Evolutionary conservation across 2,329 filamentous ascomycete species (phyloP), one percentile per base, ranked within the genome.

Genomic region (Sporothrix brunneoviolacea): DNA sequence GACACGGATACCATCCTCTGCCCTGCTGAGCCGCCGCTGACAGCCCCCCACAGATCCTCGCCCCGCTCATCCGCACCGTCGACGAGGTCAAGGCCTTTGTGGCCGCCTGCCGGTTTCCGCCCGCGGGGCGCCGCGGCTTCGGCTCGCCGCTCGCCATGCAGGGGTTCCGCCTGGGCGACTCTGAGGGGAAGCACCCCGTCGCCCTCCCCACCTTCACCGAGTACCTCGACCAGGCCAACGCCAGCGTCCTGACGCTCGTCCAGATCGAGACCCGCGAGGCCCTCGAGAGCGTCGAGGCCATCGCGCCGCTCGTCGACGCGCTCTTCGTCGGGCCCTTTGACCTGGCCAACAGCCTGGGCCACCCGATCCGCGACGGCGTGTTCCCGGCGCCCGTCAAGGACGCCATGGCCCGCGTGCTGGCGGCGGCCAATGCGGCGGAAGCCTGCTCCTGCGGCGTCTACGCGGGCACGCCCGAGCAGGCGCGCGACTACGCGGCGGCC

Each of bases 221-320:
- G 53, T 82, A 81, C 55, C 70, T 80, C 45, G 71, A 77, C 57
- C 70, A 77, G 19, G 77, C 77, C 41, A 80, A 81, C 59, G 69
- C 72, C 8, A 71, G 72, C 27, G 69, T 85, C 19, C 61, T 85
- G 52, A 83, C 78, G 15, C 82, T 84, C 67, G 79, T 84, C 10
- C 82, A 85, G 63, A 84, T 86, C 47, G 82, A 86, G 66, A 84
- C 82, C 0, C 68, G 70, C 54, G 80, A 83, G 61, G 81, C 81
- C 1, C 67, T 85, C 13, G 74, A 79, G 1, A 65, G 67, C 12
- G 74, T 84, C 1, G 80, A 84, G 30, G 77, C 76, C 42, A 85
- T 86, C 62, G 80, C 79, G 70, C 74, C 18, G 69, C 82, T 19
- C 66, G 78, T 85, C 19, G 82, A 86, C 54, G 74, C 82, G 4